Base-by-base conservation (phyloP, 345 rosid species). In the Boechera divaricarpa region DNA sequence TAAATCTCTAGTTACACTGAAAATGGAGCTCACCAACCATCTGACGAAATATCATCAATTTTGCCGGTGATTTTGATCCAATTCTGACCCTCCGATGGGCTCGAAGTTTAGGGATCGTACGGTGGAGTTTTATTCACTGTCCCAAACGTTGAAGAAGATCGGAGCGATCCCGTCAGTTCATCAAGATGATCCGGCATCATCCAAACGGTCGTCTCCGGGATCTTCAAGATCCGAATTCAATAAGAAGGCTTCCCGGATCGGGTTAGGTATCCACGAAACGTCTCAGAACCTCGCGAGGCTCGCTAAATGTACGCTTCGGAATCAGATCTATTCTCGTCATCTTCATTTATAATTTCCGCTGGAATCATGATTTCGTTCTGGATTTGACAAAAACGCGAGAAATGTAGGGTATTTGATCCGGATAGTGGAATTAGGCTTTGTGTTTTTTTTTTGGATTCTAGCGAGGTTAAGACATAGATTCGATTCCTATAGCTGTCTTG, bases 151-250 rank as follows among this genome's bases (percentile, higher is more conserved):
- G 75, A 87, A 80, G 83, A 91, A 79, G 83, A 85, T 91, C 67
- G 94, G 89, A 69, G 89, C 90, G 63, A 44, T 74, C 74, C 21
- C 84, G 13, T 66, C 83, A 59, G 72, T 61, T 31, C 8, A 77
- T 72, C 81, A 63, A 35, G 11, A 24, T 29, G 69, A 81, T 60
- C 65, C 67, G 1, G 24, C 80, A 44, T 16, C 84, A 11, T 74
- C 86, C 5, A 82, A 76, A 48, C 69, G 81, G 29, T 78, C 84
- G 45, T 71, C 77, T 7, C 36, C 77, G 38, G 83, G 67, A 38
- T 83, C 91, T 51, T 83, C 83, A 53, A 81, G 90, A 91, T 90
- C 98, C 54, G 91, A 94, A 59, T 94, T 92, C 87, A 89, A 94
- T 75, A 86, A 82, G 58, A 90, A 84, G 73, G 93, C 97, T 77